These are phyloP conservation scores for Cercospora sp. DNA, from an alignment of 2,329 filamentous ascomycete species.

Conservation along the genomic window DNA sequence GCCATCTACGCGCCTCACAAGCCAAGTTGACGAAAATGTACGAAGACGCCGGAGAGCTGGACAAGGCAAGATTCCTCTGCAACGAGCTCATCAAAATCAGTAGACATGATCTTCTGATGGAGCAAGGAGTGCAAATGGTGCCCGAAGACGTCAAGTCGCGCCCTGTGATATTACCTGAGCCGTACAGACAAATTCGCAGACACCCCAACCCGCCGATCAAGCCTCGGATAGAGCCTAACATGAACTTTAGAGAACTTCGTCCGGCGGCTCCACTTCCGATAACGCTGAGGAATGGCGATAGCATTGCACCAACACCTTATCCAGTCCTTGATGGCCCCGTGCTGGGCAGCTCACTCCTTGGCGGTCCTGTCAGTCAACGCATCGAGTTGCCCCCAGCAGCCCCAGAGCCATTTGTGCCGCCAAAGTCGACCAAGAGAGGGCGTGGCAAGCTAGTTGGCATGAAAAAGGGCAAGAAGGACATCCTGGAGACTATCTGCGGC, in stretches of 20 bases:
- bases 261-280: conserved; percentile 6
- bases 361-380: not conserved
- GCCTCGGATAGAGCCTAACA: conserved; percentile 9
- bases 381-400: conserved; percentile 5
- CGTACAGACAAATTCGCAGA: conserved; percentile 4
- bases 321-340: conserved; percentile 4
- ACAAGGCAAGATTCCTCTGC: conserved; percentile 74
- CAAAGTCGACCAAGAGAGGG: conserved; percentile 11
- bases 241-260: conserved; percentile 10
- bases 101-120: conserved; percentile 30
- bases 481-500: conserved; percentile 3
- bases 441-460: conserved; percentile 6
- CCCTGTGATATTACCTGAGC: conserved; percentile 11
- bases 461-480: conserved; percentile 6
- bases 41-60: conserved; percentile 66
- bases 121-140: conserved; percentile 27
- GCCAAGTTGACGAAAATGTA: conserved; percentile 73
- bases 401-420: conserved; percentile 6
- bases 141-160: conserved; percentile 18
- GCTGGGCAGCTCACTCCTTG: conserved; percentile 8
- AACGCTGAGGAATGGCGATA: conserved; percentile 3
- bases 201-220: conserved; percentile 11
- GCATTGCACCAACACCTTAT: conserved; percentile 8
- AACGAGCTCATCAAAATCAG: conserved; percentile 70
- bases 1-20: conserved; percentile 14